Evolutionary conservation across 1,284 basidiomycete genomes (phyloP).

Genomic region (Ustilago sp.): DNA sequence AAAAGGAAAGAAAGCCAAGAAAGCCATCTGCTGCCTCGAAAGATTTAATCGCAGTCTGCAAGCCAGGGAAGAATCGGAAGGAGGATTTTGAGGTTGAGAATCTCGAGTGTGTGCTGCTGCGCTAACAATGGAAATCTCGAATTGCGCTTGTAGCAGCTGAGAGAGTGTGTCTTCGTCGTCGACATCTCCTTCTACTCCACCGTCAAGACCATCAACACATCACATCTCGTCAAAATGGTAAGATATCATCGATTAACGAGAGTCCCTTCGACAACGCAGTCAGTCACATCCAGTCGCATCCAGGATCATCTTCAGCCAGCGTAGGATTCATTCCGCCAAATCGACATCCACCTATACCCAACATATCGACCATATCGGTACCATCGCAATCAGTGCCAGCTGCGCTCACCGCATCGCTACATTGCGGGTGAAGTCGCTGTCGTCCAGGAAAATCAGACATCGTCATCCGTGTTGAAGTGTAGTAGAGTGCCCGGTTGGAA

Average conservation of each 20-base stretch:
- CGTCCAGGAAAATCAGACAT: background rate
- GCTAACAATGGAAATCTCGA: constrained; percentile 11
- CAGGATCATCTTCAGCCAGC: background rate
- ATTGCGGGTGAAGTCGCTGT: background rate
- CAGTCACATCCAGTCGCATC: constrained; percentile 12
- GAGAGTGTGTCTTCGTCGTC: background rate
- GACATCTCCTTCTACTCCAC: constrained; percentile 39
- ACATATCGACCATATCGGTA: background rate
- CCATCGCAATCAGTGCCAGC: background rate
- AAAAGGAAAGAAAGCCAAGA: background rate
- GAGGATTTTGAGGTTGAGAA: background rate
- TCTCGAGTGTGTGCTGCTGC: background rate
- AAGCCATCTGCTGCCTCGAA: constrained; percentile 12
- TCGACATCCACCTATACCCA: background rate
- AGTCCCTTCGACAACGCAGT: constrained; percentile 21
- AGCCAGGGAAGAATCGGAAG: constrained; percentile 2
- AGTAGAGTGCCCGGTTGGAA: background rate
- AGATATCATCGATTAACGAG: constrained; percentile 33
- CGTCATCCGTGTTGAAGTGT: background rate
- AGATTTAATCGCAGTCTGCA: background rate
- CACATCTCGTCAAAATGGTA: constrained; percentile 55
- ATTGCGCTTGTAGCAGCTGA: background rate
- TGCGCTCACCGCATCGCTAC: background rate
- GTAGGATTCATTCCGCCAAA: background rate
- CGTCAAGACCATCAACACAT: constrained; percentile 56